phyloP scores from a whole-genome alignment of 805 yeast genomes.

The Candida corydali region DNA sequence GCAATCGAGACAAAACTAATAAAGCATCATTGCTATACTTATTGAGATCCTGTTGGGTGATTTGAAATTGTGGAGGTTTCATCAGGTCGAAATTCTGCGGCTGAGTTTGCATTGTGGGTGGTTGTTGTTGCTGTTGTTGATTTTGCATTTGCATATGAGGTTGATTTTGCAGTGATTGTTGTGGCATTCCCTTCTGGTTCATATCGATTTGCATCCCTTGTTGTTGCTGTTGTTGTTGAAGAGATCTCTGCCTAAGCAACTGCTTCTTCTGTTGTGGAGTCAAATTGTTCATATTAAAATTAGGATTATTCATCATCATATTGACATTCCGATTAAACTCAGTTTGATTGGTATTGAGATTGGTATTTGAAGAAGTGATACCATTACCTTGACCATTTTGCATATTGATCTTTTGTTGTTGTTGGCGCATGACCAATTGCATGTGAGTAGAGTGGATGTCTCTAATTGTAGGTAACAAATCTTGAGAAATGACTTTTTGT shows the following conservation, averaged over 20 bases:
- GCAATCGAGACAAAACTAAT: slow-evolving; percentile 32
- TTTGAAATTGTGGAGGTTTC: slow-evolving; percentile 23
- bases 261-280: slow-evolving; percentile 38
- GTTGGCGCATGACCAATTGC: slow-evolving; percentile 51
- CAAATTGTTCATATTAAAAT: slow-evolving; percentile 7
- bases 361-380: slow-evolving; percentile 6
- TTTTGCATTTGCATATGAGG: slow-evolving; percentile 25
- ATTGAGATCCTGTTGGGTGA: slow-evolving; percentile 35
- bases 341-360: slow-evolving; percentile 9
- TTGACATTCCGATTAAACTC: not conserved
- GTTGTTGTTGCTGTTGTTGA: slow-evolving; percentile 26
- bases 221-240: slow-evolving; percentile 17
- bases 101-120: slow-evolving; percentile 18
- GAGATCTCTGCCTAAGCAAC: slow-evolving; percentile 32
- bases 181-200: slow-evolving; percentile 18
- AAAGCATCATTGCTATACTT: slow-evolving; percentile 39
- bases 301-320: slow-evolving; percentile 7
- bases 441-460: slow-evolving; percentile 66
- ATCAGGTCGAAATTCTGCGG: slow-evolving; percentile 10
- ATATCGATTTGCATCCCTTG: slow-evolving; percentile 36
- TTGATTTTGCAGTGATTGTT: slow-evolving; percentile 22
- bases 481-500: slow-evolving; percentile 54
- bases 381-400: slow-evolving; percentile 9
- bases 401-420: slow-evolving; percentile 38
- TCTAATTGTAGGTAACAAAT: slow-evolving; percentile 55